A percentile compares a stretch with the other conserved stretches of the same genome.
These are phyloP conservation scores for Aureobasidium sp. DNA, from an alignment of 2,329 filamentous ascomycete species.

Conservation along the genomic window DNA sequence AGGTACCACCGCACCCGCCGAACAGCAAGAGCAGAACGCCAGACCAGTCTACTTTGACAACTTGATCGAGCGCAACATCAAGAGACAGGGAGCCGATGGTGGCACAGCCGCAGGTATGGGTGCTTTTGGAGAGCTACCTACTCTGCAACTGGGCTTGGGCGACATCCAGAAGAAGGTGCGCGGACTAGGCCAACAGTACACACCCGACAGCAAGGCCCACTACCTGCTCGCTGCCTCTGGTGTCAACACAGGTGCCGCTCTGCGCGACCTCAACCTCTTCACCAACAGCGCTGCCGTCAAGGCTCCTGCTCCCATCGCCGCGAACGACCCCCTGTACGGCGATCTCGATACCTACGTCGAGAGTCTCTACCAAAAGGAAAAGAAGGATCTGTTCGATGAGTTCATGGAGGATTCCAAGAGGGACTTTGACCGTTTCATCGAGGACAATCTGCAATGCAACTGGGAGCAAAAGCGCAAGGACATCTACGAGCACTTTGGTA, in stretches of 20 bases:
- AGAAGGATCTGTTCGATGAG: conserved; percentile 82
- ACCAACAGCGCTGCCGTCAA: background rate
- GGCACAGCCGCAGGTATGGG: conserved; percentile 29
- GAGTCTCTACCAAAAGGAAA: conserved; percentile 85
- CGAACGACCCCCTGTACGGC: conserved; percentile 36
- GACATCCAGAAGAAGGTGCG: conserved; percentile 72
- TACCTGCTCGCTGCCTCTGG: conserved; percentile 91
- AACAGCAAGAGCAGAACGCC: conserved; percentile 25
- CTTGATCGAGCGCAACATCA: conserved; percentile 54
- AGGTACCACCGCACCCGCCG: conserved; percentile 10
- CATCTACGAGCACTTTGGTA: conserved; percentile 95
- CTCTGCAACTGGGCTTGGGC: conserved; percentile 80
- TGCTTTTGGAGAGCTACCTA: conserved; percentile 69
- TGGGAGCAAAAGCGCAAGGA: conserved; percentile 90
- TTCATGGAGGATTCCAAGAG: conserved; percentile 80
- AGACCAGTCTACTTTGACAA: conserved; percentile 58
- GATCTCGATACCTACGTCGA: conserved; percentile 66
- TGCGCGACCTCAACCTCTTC: conserved; percentile 60
- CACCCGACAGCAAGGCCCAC: conserved; percentile 51
- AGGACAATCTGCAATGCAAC: conserved; percentile 90
- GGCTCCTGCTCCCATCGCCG: conserved; percentile 24
- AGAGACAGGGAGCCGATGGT: conserved; percentile 60
- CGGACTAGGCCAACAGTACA: conserved; percentile 61
- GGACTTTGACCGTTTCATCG: conserved; percentile 89
- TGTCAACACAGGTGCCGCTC: conserved; percentile 75